Base-by-base conservation (phyloP, 345 rosid genomes). In the Populus deltoides region DNA sequence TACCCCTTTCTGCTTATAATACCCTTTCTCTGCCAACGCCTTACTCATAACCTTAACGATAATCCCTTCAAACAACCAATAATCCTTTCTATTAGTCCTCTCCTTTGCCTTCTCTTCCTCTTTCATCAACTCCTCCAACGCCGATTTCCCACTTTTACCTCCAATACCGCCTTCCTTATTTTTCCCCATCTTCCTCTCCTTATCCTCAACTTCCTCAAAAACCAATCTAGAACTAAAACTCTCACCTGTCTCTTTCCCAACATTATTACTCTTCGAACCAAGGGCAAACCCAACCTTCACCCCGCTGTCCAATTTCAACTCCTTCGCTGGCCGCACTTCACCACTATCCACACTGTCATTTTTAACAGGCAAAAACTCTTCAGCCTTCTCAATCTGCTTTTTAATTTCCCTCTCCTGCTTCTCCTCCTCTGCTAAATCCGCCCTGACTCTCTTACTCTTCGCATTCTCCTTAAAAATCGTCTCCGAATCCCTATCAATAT, bases 41-140 rank as follows among this genome's bases (percentile, higher is more conserved):
- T 91, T 93, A 79, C 93, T 90, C 97, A 96, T 91, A 38, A 96
- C 97, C 89, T 96, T 96, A 61, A 96, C 98, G 55, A 93, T 65
- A 0, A 93, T 89, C 36, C 91, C 99, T 68, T 93, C 94, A 27
- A 86, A 91, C 68, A 96, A 75, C 99, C 98, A 96, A 76, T 92
- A 96, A 73, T 91, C 91, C 87, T 96, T 96, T 80, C 97, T 83
- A 68, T 96, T 96, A 77, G 78, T 86, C 84, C 87, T 86, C 86
- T 96, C 95, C 79, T 96, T 92, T 51, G 81, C 90, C 83, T 86
- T 91, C 89, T 92, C 97, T 77, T 96, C 95, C 78, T 96, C 97
- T 79, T 83, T 90, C 95, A 96, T 96, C 87, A 96, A 85, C 82
- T 96, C 99, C 71, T 89, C 98, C 80, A 93, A 81, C 0, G 90